Percentiles rank a stretch among this genome's conserved stretches.
Conservation (phyloP, 306 rosid species). For the Rosa lucieae region DNA sequence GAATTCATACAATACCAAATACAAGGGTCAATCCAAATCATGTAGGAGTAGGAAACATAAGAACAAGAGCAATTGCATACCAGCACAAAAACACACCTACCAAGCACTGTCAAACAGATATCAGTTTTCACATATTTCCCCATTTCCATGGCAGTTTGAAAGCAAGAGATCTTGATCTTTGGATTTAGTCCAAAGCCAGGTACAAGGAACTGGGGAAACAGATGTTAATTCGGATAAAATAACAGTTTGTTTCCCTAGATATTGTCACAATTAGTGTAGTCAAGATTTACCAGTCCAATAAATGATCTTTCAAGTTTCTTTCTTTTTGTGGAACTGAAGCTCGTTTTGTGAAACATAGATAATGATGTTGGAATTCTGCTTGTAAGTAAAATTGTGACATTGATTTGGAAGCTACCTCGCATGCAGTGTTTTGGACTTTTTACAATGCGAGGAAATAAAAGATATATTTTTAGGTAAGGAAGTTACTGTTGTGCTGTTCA, state of each 20-base stretch:
- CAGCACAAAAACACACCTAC: neutral
- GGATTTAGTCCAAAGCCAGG: neutral
- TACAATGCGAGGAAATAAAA: neutral
- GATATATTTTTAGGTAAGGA: neutral
- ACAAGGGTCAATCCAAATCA: neutral
- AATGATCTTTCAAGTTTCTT: neutral
- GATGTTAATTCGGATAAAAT: neutral
- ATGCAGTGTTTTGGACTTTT: neutral
- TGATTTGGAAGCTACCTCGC: neutral
- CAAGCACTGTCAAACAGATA: neutral
- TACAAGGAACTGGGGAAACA: neutral
- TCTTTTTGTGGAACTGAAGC: neutral
- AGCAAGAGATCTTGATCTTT: neutral
- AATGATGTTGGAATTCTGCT: neutral
- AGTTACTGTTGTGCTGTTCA: neutral
- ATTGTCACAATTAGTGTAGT: neutral
- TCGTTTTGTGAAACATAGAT: neutral
- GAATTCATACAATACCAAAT: neutral
- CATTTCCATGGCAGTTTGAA: neutral
- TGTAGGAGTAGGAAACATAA: neutral
- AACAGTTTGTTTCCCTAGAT: neutral
- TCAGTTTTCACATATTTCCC: neutral
- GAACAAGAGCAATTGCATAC: slow-evolving; percentile 6
- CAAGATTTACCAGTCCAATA: neutral
- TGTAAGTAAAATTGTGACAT: neutral